Conservation (phyloP, 371 early-diverging fungal species). For the Mortierella sp. region DNA sequence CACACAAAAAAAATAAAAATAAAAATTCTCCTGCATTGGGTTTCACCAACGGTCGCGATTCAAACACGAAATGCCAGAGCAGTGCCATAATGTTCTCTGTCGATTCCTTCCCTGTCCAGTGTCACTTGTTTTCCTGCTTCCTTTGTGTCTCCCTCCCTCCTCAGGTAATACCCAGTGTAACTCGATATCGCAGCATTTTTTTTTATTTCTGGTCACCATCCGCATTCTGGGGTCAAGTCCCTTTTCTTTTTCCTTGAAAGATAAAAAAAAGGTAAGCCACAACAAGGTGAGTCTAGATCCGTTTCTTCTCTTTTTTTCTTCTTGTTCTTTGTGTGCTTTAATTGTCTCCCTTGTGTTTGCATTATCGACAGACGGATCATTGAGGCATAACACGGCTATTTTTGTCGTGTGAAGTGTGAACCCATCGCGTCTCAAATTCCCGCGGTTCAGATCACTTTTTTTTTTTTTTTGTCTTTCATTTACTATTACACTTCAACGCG, state of each 20-base stretch:
- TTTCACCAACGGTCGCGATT: background rate
- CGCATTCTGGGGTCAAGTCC: background rate
- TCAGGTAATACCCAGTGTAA: too few species aligned
- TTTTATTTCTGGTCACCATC: background rate
- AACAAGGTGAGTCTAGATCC: constrained; percentile 6
- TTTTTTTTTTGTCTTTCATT: background rate
- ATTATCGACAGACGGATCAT: background rate
- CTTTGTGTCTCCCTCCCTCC: too few species aligned
- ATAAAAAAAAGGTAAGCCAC: background rate
- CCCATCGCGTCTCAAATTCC: background rate
- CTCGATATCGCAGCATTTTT: too few species aligned
- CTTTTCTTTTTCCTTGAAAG: background rate
- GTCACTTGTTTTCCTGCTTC: too few species aligned
- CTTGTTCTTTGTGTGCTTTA: background rate
- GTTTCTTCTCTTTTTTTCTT: background rate
- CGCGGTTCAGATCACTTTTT: background rate
- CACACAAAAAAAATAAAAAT: background rate
- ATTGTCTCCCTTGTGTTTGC: background rate
- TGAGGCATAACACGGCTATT: background rate
- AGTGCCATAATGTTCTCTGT: too few species aligned
- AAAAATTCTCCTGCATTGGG: background rate
- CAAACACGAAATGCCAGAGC: background rate
- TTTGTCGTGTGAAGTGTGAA: too few species aligned
- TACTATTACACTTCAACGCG: background rate
- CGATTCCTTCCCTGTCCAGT: too few species aligned